Base-by-base conservation (phyloP, 257 asterid species). In the Solanum piurae region DNA sequence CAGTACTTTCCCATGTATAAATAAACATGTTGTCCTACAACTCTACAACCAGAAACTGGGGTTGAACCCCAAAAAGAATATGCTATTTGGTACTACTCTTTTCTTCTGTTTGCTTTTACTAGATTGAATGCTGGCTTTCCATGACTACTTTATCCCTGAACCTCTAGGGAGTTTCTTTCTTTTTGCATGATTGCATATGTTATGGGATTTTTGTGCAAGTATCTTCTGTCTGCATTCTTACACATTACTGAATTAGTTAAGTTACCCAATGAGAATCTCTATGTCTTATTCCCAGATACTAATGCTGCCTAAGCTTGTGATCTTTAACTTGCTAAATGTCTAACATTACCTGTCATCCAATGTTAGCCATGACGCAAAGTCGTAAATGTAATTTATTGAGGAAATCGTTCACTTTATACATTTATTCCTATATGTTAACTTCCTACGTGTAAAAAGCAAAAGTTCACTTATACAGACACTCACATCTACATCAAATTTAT, bases 401-500 rank as follows among this genome's bases (percentile, higher is more conserved):
- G 44, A 49, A 82, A 49, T 82, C 7, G 16, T 46, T 31, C 21
- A 27, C 42, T 82, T 49, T 82, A 49, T 82, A 82, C 69, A 82
- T 82, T 80, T 82, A 82, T 82, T 46, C 68, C 85, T 46, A 49
- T 36, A 82, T 82, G 69, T 49, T 49, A 82, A 36, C 40, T 49
- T 49, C 40, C 69, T 82, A 82, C 33, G 86, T 82, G 86, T 9
- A 29, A 88, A 85, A 84, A 85, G 12, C 79, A 20, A 77, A 83
- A 79, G 85, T 87, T 25, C 62, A 86, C 83, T 89, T 86, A 69
- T 66, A 69, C 83, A 68, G 89, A 86, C 88, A 90, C 82, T 85
- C 71, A 87, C 88, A 89, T 86, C 86, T 87, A 90, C 87, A 90
- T 89, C 71, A 88, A 89, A 85, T 91, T 66, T 85, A 85, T 86